Base-by-base conservation (phyloP, 2,329 filamentous ascomycete species). In the Spiromastix sp. region DNA sequence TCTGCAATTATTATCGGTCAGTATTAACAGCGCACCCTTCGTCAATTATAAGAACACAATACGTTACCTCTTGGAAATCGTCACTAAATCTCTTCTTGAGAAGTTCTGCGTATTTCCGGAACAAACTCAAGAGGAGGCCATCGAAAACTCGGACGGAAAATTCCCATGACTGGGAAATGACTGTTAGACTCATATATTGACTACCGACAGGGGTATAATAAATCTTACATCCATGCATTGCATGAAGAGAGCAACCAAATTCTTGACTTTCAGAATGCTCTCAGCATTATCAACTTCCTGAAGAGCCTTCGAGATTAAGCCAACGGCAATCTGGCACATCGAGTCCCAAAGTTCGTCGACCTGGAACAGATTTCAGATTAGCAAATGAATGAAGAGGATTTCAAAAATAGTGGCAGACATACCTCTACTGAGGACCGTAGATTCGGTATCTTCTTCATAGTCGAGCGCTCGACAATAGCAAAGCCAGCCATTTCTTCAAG, bases 291-390 rank as follows among this genome's bases (percentile, higher is more conserved):
- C 78, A n/a, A 98, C 76, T 26, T 79, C 76, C 32, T 74, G 72
- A 4, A 98, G 66, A 0, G 85, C 81, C 47, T 80, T 84, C 1
- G 80, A 79, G 42, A 93, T 93, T 31, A 96, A 67, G 6, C 71
- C 73, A 46, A 96, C 85, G 1, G 85, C 81, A 29, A 81, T 79
- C 51, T 87, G 84, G 53, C 89, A 96, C 84, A 96, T 91, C 0
- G 87, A 95, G 50, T 96, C 89, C 91, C 91, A 98, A 2, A 98
- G 67, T 59, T 96, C 91, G 52, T 98, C 91, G n/a, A 95, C 78
- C 82, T 87, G 16, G n/a, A 13, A 20, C 35, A 44, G 19, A 42
- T 42, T 35, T 17, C n/a, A 18, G 25, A 8, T 4, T 21, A 13
- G 10, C 4, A 7, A 9, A 16, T n/a, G 7, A 12, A 9, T 25